Evolutionary conservation across 2,329 filamentous ascomycete genomes (phyloP), one percentile per base, ranked within the genome.

Genomic region (Curvularia sp.): DNA sequence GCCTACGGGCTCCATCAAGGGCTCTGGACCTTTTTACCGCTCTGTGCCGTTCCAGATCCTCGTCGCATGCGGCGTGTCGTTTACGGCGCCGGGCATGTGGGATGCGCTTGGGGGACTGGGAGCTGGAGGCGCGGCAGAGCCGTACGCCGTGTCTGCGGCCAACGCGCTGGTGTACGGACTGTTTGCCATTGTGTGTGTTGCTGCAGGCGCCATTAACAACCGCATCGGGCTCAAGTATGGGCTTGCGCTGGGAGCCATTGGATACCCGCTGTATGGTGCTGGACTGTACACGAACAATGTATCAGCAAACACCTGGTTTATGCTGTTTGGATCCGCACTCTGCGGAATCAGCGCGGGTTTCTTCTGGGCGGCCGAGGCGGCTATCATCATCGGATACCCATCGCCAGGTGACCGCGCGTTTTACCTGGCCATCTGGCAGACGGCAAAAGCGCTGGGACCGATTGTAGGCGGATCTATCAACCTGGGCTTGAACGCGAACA

Each of bases 391-490:
- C 28, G 78, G 77, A 2, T 80, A 80, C 34, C 78, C 78, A 0
- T 72, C 70, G 2, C 74, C 74, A 5, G 66, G 65, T 7, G 74
- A 77, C 51, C 71, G 75, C 19, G 75, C 73, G 0, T 77, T 77
- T 57, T 76, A 74, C 50, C 66, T 76, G 19, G 74, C 73, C 9
- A 57, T 76, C 34, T 76, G 74, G 74, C 73, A 75, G 55, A 70
- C 68, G 7, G 73, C 73, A 5, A 75, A 75, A 52, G 72, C 73
- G 6, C 63, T 71, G 47, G 74, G 74, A 9, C 74, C 74, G 18
- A 81, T 84, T 25, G 77, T 85, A 7, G 82, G 83, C 10, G 82
- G 82, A 3, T 77, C 81, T 2, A 83, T 84, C 59, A 80, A 81
- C 19, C 73, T 84, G 2, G 83, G 78, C 0, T 65, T 84, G 9